Conservation (phyloP, 345 rosid species). For the Salix caprea region DNA sequence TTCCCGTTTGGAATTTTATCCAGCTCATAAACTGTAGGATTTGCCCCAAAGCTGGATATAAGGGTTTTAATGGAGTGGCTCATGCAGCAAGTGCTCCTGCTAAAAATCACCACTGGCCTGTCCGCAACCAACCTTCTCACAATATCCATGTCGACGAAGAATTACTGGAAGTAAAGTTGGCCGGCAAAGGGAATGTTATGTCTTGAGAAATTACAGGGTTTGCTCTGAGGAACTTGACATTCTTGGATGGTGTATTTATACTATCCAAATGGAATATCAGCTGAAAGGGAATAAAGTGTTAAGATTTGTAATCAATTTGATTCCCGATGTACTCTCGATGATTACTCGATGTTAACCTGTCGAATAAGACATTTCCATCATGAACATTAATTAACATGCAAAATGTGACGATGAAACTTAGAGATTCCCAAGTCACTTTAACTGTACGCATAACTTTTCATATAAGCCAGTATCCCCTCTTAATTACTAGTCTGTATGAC, state of each 20-base stretch:
- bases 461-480: background rate
- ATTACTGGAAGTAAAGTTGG: too few species aligned
- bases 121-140: slow-evolving; percentile 53
- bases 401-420: background rate
- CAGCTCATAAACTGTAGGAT: slow-evolving; percentile 64
- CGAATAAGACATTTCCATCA: background rate
- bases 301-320: slow-evolving; percentile 1
- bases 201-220: background rate
- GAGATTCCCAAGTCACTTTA: background rate
- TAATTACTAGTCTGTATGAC: too few species aligned
- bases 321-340: slow-evolving; percentile 14
- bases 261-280: background rate
- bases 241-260: slow-evolving; percentile 28
- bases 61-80: slow-evolving; percentile 63
- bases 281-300: slow-evolving; percentile 10
- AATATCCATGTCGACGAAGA: slow-evolving; percentile 31
- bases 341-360: slow-evolving; percentile 6
- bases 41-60: slow-evolving; percentile 65
- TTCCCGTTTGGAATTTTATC: slow-evolving; percentile 55
- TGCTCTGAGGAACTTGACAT: slow-evolving; percentile 5
- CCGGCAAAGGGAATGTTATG: background rate
- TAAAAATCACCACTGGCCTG: slow-evolving; percentile 81
- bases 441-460: background rate
- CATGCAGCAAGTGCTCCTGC: slow-evolving; percentile 72
- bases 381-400: background rate